Evolutionary conservation across 179 eudicot genomes (phyloP).

Genomic region (Spinacia oleracea): DNA sequence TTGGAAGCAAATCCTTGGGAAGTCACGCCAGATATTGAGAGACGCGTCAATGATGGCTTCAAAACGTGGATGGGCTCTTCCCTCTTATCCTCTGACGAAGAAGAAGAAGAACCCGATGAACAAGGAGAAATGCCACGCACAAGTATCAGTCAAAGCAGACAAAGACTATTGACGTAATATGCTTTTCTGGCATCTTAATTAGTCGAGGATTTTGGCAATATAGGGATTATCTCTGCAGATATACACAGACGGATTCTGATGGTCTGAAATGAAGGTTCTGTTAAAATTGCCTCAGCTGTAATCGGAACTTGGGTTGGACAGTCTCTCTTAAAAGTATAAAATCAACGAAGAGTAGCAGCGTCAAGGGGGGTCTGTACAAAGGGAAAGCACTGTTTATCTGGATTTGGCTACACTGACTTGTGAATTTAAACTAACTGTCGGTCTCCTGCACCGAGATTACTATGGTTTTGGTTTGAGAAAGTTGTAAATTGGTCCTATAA

Average conservation of each 20-base stretch:
- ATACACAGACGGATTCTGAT: constrained; percentile 3
- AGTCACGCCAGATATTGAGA: constrained; percentile 53
- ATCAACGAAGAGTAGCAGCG: background rate
- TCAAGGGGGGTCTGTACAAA: background rate
- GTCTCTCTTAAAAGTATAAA: background rate
- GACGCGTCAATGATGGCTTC: constrained; percentile 87
- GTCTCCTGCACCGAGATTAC: background rate
- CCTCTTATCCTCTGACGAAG: constrained; percentile 65
- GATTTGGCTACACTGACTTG: constrained; percentile 3
- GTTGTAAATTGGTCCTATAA: constrained; percentile 7
- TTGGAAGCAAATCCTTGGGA: constrained; percentile 55
- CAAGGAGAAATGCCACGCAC: constrained; percentile 23
- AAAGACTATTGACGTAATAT: constrained; percentile 23
- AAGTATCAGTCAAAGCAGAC: constrained; percentile 27
- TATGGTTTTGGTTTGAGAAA: constrained; percentile 6
- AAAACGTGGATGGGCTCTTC: constrained; percentile 97
- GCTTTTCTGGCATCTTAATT: constrained; percentile 3
- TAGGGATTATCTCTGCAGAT: background rate
- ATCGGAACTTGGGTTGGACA: background rate
- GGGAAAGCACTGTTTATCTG: background rate
- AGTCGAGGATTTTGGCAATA: constrained; percentile 10
- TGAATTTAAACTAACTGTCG: constrained; percentile 5
- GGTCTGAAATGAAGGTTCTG: background rate
- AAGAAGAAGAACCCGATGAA: constrained; percentile 39
- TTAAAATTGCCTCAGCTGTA: background rate